phyloP scores from a whole-genome alignment of 768 basidiomycete species.

The Stropharia rugosoannulata region DNA sequence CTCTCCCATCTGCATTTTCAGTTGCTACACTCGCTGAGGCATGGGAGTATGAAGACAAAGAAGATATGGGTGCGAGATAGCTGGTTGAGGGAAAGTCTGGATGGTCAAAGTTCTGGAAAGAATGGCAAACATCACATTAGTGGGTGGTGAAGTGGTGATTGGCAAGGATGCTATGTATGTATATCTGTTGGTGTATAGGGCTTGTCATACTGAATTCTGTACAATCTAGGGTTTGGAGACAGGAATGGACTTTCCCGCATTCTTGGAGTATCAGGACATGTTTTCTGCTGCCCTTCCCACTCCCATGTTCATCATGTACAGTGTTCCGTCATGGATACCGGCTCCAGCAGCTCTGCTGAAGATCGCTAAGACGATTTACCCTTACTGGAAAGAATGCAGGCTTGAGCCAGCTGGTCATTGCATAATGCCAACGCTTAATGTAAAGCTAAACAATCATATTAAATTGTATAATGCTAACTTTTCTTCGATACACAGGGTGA shows the following conservation, averaged over 20 bases:
- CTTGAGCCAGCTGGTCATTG: conserved; percentile 76
- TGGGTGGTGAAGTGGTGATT: conserved; percentile 88
- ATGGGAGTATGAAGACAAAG: conserved; percentile 98
- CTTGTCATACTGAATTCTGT: neutral
- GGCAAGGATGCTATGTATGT: conserved; percentile 76
- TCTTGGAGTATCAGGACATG: conserved; percentile 69
- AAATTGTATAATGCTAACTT: neutral
- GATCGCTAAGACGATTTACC: conserved; percentile 73
- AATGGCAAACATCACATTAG: conserved; percentile 84
- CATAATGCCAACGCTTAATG: conserved; percentile 83
- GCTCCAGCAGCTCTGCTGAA: conserved; percentile 57
- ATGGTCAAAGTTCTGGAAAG: conserved; percentile 83
- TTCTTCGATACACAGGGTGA: conserved; percentile 55
- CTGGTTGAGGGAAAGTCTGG: conserved; percentile 48
- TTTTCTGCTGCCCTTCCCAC: conserved; percentile 61
- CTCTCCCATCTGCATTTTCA: conserved; percentile 76
- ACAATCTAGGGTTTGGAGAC: conserved; percentile 55
- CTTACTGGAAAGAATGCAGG: conserved; percentile 89
- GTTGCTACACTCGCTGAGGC: conserved; percentile 93
- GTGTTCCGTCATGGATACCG: conserved; percentile 70
- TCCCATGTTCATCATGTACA: conserved; percentile 66
- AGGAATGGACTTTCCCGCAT: conserved; percentile 69
- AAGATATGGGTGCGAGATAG: conserved; percentile 66
- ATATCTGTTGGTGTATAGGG: neutral
- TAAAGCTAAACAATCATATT: conserved; percentile 21